A percentile compares a stretch with the other conserved stretches of the same genome.
Evolutionary conservation across 768 basidiomycete species (phyloP).

Genomic region (Collybia sp.): DNA sequence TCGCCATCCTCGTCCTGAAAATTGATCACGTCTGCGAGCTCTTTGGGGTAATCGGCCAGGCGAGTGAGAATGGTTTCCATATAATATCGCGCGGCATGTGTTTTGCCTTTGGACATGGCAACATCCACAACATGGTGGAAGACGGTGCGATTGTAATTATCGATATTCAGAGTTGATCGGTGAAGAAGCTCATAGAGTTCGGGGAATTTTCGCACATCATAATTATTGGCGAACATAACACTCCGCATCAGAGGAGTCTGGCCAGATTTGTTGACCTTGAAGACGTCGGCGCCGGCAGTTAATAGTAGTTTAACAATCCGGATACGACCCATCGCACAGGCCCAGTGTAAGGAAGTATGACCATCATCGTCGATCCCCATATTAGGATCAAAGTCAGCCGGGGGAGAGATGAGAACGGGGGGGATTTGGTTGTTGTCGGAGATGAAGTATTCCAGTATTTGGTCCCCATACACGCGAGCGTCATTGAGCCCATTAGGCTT

Average conservation of each 20-base stretch:
- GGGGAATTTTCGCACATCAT: constrained; percentile 98
- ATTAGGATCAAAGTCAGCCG: constrained; percentile 90
- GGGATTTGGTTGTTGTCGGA: constrained; percentile 94
- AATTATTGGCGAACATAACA: constrained; percentile 99
- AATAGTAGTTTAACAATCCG: constrained; percentile 93
- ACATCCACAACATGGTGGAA: constrained; percentile 98
- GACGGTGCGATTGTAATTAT: constrained; percentile 94
- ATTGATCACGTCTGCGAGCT: constrained; percentile 96
- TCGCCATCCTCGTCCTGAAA: constrained; percentile 99
- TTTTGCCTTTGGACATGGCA: constrained; percentile 96
- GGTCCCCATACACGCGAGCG: constrained; percentile 81
- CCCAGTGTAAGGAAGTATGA: constrained; percentile 97
- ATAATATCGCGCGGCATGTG: constrained; percentile 96
- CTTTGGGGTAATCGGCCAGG: constrained; percentile 89
- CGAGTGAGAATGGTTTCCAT: constrained; percentile 93
- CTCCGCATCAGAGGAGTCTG: constrained; percentile 98
- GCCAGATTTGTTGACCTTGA: constrained; percentile 93
- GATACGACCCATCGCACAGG: constrained; percentile 97
- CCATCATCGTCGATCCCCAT: constrained; percentile 98
- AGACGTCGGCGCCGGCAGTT: constrained; percentile 93
- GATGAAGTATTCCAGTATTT: constrained; percentile 97
- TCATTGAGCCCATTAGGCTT: constrained; percentile 45
- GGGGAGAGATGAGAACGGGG: constrained; percentile 79
- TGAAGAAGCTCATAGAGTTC: constrained; percentile 96
- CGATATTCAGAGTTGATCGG: constrained; percentile 98